phyloP scores from a whole-genome alignment of 176 grass and related monocot species.

The Musa acuminata region DNA sequence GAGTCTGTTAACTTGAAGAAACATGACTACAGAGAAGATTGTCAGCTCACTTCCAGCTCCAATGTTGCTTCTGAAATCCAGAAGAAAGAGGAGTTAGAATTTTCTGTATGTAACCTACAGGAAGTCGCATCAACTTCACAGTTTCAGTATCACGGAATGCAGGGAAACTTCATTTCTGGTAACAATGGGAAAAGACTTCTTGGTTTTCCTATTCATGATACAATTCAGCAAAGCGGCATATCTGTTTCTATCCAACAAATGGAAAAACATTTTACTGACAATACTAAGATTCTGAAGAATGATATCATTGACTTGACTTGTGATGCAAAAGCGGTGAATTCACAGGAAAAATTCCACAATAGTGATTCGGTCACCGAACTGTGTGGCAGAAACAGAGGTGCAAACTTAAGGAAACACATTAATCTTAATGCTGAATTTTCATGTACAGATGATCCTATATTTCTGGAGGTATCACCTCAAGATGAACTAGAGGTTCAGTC shows the following conservation, averaged over 20 bases:
- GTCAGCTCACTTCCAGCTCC: slow-evolving; percentile 21
- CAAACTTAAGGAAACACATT: slow-evolving; percentile 31
- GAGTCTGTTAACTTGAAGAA: slow-evolving; percentile 22
- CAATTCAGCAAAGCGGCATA: slow-evolving; percentile 7
- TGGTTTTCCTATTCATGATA: slow-evolving; percentile 14
- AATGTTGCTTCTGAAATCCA: slow-evolving; percentile 11
- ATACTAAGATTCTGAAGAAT: background rate
- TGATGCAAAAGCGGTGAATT: slow-evolving; percentile 1
- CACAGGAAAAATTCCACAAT: slow-evolving; percentile 10
- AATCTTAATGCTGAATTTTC: slow-evolving; percentile 60
- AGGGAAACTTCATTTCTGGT: background rate
- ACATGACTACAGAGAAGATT: slow-evolving; percentile 12
- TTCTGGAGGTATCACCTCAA: slow-evolving; percentile 6
- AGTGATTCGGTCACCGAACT: background rate
- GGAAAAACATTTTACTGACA: slow-evolving; percentile 1
- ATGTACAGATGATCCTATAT: slow-evolving; percentile 30
- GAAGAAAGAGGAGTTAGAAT: slow-evolving; percentile 6
- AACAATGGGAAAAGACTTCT: slow-evolving; percentile 9
- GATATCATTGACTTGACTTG: background rate
- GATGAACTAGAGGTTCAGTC: slow-evolving; percentile 13
- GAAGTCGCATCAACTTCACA: slow-evolving; percentile 1
- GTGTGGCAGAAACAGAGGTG: slow-evolving; percentile 15
- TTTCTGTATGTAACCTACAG: slow-evolving; percentile 2
- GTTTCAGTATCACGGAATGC: background rate
- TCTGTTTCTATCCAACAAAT: background rate